Base-by-base conservation (phyloP, 805 yeast species). In the Candida sanyiensis region DNA sequence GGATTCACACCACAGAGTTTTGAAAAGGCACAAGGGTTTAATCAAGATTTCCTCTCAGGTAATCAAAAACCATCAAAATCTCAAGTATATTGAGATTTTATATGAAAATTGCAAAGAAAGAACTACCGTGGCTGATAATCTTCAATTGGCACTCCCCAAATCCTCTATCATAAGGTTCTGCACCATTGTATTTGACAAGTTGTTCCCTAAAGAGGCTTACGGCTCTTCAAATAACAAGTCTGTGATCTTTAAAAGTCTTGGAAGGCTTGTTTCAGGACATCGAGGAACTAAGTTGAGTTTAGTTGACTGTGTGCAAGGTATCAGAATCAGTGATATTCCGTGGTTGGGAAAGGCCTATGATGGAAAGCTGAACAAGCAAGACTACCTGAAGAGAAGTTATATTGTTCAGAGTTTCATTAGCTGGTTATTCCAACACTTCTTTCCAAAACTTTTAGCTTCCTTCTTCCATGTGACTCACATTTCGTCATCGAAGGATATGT, bases 391-490 rank as follows among this genome's bases (percentile, higher is more conserved):
- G 42, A 63, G 79, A 3, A 56, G 51, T 33, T 13, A 39, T 0
- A 47, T 72, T 13, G 54, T 78, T 10, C 39, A 48, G 3, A 46
- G 51, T 3, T 75, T 84, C 35, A 20, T 83, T 1, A 34, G 37
- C 2, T 89, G 95, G 95, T 35, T 82, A 2, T 72, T 82, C 28
- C 45, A 58, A 0, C 28, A 25, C 0, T 67, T 78, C 36, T 46
- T 84, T 1, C 61, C 70, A 7, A 66, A 62, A 13, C 43, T 83
- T 1, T 47, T 84, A 0, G 57, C 64, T 0, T 57, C 72, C 0
- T 75, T 73, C 50, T 88, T 86, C 62, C 80, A 83, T 52, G 78
- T 81, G 5, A 80, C 93, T 0, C 83, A 79, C 34, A 57, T 65
- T 1, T 70, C 75, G 8, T 64, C 67, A 0, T 53, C 63, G 0